Evolutionary conservation across 1,284 basidiomycete genomes (phyloP).

Genomic region (Dichomitus squalens): DNA sequence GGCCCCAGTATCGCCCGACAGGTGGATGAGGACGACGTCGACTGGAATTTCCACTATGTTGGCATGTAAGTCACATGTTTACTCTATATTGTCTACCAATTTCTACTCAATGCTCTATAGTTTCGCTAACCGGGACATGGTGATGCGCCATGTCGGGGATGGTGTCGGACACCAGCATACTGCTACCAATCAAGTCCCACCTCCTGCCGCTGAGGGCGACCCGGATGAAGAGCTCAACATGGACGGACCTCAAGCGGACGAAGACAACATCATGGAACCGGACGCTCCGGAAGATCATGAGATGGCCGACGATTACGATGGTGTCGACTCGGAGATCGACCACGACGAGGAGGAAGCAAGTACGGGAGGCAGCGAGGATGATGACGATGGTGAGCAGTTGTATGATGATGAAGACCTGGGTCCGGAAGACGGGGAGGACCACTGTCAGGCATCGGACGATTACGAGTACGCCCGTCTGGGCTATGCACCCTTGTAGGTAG

Average conservation of each 20-base stretch:
- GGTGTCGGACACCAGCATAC: background rate
- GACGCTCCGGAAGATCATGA: background rate
- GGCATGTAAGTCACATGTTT: constrained; percentile 3
- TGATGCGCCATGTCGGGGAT: background rate
- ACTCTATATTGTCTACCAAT: background rate
- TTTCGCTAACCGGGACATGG: constrained; percentile 2
- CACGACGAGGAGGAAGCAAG: background rate
- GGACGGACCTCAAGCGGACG: background rate
- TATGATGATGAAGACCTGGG: background rate
- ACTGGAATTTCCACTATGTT: constrained; percentile 9
- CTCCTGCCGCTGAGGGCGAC: background rate
- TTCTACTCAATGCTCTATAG: background rate
- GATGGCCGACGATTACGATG: background rate
- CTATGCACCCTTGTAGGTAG: background rate
- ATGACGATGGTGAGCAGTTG: background rate
- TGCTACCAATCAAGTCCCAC: background rate
- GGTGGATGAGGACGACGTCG: background rate
- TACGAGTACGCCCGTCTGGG: background rate
- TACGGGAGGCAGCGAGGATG: background rate
- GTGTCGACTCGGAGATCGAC: background rate
- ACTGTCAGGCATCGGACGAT: background rate
- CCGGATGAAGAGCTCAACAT: background rate
- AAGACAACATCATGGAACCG: background rate
- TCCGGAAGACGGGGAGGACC: background rate
- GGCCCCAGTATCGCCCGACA: constrained; percentile 25